Conservation (phyloP, 495 filamentous ascomycete genomes). For the Neurospora sp. region DNA sequence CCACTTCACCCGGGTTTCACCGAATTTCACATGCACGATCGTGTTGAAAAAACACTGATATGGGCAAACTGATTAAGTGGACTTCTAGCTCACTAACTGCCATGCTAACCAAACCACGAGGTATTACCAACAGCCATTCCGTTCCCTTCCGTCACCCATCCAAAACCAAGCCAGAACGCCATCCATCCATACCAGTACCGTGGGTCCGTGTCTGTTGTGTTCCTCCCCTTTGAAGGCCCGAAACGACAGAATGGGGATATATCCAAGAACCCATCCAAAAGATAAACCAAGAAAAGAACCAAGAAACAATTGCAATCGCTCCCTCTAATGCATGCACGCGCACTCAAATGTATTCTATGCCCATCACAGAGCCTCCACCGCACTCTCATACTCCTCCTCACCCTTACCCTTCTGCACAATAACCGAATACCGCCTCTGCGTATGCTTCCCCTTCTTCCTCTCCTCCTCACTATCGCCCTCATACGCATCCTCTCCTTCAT, state of each 20-base stretch:
- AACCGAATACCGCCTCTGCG: conserved; percentile 15
- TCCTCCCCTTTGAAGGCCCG: neutral
- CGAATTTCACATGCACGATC: neutral
- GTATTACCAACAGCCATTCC: neutral
- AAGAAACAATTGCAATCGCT: neutral
- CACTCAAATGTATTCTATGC: neutral
- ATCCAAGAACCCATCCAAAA: neutral
- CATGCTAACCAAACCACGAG: neutral
- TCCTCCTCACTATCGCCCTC: conserved; percentile 25
- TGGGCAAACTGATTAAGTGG: neutral
- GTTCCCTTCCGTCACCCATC: neutral
- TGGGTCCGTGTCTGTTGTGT: neutral
- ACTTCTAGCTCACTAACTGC: neutral
- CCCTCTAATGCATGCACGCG: neutral
- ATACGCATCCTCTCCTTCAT: conserved; percentile 22
- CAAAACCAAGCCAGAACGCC: neutral
- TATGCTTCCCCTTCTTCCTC: conserved; percentile 14
- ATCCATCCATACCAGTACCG: neutral
- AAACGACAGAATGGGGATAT: neutral
- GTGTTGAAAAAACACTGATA: neutral
- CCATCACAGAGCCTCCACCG: conserved; percentile 3
- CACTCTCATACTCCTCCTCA: conserved; percentile 28
- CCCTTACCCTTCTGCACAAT: conserved; percentile 28
- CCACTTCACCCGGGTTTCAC: neutral
- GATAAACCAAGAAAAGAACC: neutral